phyloP scores from a whole-genome alignment of 768 basidiomycete genomes.

The Candolleomyces efflorescens region DNA sequence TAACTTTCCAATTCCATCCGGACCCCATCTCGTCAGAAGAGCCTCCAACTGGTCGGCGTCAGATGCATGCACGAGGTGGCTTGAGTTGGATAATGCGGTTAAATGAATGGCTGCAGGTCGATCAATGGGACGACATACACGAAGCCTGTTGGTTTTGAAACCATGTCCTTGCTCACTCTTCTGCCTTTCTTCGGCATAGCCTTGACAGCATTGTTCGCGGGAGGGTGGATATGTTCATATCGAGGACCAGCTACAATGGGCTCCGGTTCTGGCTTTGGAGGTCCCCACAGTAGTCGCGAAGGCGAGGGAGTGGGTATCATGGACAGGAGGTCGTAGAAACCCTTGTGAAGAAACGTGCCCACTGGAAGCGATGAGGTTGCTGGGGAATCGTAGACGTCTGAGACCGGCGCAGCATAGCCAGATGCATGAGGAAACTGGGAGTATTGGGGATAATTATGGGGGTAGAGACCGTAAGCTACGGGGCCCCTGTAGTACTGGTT shows the following conservation, averaged over 20 bases:
- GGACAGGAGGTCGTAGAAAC: slow-evolving; percentile 83
- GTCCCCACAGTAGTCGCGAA: slow-evolving; percentile 60
- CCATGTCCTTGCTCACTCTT: slow-evolving; percentile 84
- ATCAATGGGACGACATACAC: slow-evolving; percentile 52
- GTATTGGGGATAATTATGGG: slow-evolving; percentile 3
- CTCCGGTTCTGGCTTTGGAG: slow-evolving; percentile 29
- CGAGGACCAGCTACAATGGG: slow-evolving; percentile 58
- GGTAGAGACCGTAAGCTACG: slow-evolving; percentile 1
- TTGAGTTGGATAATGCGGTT: slow-evolving; percentile 24
- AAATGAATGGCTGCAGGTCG: slow-evolving; percentile 19
- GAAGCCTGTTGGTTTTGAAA: slow-evolving; percentile 78
- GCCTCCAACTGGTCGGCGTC: slow-evolving; percentile 88
- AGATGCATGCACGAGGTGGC: slow-evolving; percentile 88
- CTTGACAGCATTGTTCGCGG: slow-evolving; percentile 24
- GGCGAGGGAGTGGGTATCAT: slow-evolving; percentile 72
- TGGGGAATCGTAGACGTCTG: slow-evolving; percentile 34
- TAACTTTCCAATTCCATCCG: slow-evolving; percentile 84
- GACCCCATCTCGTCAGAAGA: slow-evolving; percentile 82
- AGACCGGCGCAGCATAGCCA: slow-evolving; percentile 7
- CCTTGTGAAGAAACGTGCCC: slow-evolving; percentile 79
- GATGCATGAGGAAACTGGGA: background rate
- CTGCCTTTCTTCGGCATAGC: slow-evolving; percentile 49
- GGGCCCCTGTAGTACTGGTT: slow-evolving; percentile 7
- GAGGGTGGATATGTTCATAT: slow-evolving; percentile 54
- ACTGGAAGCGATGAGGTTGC: slow-evolving; percentile 48